Conservation (phyloP, 2,329 filamentous ascomycete species). For the Neonectria magnoliae region DNA sequence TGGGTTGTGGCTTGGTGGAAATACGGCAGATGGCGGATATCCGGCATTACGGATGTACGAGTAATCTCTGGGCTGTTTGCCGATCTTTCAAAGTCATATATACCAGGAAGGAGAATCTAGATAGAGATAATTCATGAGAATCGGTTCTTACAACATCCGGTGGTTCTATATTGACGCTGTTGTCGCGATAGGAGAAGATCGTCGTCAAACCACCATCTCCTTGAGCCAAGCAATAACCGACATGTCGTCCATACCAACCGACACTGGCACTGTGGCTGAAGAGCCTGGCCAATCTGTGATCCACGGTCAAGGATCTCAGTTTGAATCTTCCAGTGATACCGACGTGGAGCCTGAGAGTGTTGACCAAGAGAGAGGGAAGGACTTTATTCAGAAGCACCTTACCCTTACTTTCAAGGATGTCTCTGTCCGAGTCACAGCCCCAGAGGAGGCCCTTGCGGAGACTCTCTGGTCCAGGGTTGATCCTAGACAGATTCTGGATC, state of each 20-base stretch:
- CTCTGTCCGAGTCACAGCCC: slow-evolving; percentile 30
- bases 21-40: slow-evolving; percentile 24
- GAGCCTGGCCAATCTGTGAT: neutral
- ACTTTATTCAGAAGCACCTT: slow-evolving; percentile 34
- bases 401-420: slow-evolving; percentile 35
- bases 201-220: neutral
- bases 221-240: neutral
- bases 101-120: neutral
- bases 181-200: neutral
- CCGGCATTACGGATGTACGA: slow-evolving; percentile 22
- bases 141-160: neutral
- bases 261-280: slow-evolving; percentile 10
- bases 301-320: slow-evolving; percentile 13
- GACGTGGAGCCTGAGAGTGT: slow-evolving; percentile 27
- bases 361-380: slow-evolving; percentile 30
- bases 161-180: neutral
- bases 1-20: slow-evolving; percentile 23
- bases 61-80: neutral
- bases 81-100: slow-evolving; percentile 10
- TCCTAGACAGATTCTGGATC: slow-evolving; percentile 25
- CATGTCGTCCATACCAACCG: slow-evolving; percentile 19
- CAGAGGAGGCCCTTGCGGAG: slow-evolving; percentile 35
- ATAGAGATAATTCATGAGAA: slow-evolving; percentile 6
- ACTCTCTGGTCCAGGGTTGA: slow-evolving; percentile 38
- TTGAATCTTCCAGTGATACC: slow-evolving; percentile 32